Evolutionary conservation across 2,329 filamentous ascomycete genomes (phyloP), one percentile per base, ranked within the genome.

Genomic region (Colletotrichum camelliae): DNA sequence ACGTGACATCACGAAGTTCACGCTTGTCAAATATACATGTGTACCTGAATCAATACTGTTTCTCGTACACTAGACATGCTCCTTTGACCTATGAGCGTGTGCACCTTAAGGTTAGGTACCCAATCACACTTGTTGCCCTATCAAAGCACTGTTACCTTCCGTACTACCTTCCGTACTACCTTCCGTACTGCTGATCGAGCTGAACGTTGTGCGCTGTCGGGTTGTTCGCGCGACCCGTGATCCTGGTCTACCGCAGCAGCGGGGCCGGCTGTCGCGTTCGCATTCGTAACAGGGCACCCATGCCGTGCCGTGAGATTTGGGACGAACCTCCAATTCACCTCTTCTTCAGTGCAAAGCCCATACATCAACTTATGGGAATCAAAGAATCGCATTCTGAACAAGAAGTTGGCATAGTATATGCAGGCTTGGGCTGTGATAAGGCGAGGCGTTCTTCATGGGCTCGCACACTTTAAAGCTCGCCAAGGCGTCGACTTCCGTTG

Each of bases 221-320:
- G n/a, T 0, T 52, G 0, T 0, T 52, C 43, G n/a, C 43, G 21
- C 43, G 0, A 52, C 43, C n/a, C 43, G 43, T 52, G 0, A 21
- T 24, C 43, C n/a, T 52, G 10, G n/a, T 52, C 43, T 7, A 21
- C 43, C 43, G 4, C n/a, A 52, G 43, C 2, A 13, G 43, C 43
- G 43, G n/a, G 43, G 43, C 5, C 43, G 10, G 12, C 43, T 3
- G 43, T 52, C 43, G n/a, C 10, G n/a, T 52, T 52, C 43, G 43
- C 43, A 52, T 52, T 21, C 43, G 43, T 52, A 21, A n/a, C 43
- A 52, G n/a, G 43, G 10, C 43, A 4, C 43, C 43, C 43, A 52
- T 21, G 43, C 43, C n/a, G 0, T 0, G 10, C 43, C 43, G 10
- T 52, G n/a, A 52, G n/a, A 52, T 7, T n/a, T 52, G n/a, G n/a